Evolutionary conservation across 2,329 filamentous ascomycete genomes (phyloP).

Genomic region (Colletotrichum shisoi): DNA sequence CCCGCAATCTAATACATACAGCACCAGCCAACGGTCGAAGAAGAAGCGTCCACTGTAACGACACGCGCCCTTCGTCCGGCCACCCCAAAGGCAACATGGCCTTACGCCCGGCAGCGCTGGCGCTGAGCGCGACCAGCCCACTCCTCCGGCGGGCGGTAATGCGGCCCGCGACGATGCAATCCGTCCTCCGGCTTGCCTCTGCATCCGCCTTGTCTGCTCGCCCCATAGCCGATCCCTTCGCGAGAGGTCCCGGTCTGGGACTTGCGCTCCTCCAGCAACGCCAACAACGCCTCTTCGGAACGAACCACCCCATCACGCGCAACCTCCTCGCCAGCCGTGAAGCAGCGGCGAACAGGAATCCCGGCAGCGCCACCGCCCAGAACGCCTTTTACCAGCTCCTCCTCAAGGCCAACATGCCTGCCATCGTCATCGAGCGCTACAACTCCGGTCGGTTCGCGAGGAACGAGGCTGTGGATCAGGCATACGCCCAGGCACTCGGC

Average conservation of each 20-base stretch:
- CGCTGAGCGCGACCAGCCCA: constrained; percentile 35
- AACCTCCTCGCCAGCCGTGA: constrained; percentile 84
- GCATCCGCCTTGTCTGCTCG: constrained; percentile 16
- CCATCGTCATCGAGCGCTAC: constrained; percentile 90
- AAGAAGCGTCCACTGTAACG: constrained; percentile 10
- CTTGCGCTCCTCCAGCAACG: constrained; percentile 36
- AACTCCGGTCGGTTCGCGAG: constrained; percentile 84
- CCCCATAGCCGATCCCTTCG: constrained; percentile 8
- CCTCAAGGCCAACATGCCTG: constrained; percentile 89
- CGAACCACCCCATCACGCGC: constrained; percentile 61
- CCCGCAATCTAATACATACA: constrained; percentile 4
- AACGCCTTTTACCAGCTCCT: constrained; percentile 94
- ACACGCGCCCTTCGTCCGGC: constrained; percentile 10
- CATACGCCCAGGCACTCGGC: constrained; percentile 77
- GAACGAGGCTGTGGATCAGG: constrained; percentile 77
- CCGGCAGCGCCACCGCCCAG: constrained; percentile 84
- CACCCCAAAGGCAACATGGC: constrained; percentile 35
- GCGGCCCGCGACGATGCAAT: constrained; percentile 37
- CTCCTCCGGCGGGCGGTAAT: constrained; percentile 33
- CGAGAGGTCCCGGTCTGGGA: constrained; percentile 38
- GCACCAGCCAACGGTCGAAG: constrained; percentile 1
- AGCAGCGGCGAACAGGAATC: constrained; percentile 91
- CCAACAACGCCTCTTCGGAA: constrained; percentile 53
- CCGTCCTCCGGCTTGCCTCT: constrained; percentile 34
- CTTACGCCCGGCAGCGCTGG: constrained; percentile 38